A percentile compares a stretch with the other conserved stretches of the same genome.
These are phyloP conservation scores for Lactifluus pinguis DNA, from an alignment of 768 basidiomycete species.

Conservation along the genomic window DNA sequence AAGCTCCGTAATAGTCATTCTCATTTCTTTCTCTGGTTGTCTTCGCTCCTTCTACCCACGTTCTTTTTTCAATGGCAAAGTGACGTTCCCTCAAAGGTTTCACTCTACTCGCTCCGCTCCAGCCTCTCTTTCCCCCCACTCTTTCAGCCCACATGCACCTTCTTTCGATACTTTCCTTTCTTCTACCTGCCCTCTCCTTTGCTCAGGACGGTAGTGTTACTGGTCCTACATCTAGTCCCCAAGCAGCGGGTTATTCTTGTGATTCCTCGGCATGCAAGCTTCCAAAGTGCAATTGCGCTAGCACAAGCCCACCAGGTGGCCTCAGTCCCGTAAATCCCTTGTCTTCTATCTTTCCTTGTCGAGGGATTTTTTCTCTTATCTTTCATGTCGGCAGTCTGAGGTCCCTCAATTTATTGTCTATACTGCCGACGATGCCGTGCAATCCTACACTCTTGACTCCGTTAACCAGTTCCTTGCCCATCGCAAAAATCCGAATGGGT, in stretches of 20 bases:
- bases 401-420: conserved; percentile 63
- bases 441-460: conserved; percentile 65
- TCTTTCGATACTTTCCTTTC: conserved; percentile 7
- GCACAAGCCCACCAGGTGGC: conserved; percentile 64
- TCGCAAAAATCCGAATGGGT: conserved; percentile 70
- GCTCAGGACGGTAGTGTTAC: conserved; percentile 42
- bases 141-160: conserved; percentile 4
- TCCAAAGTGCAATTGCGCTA: conserved; percentile 66
- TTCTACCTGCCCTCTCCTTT: conserved; percentile 21
- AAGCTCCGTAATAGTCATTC: not conserved
- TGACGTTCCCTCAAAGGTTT: not conserved
- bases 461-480: conserved; percentile 69
- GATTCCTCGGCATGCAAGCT: conserved; percentile 55
- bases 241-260: conserved; percentile 62
- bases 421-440: conserved; percentile 70
- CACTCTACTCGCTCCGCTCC: not conserved
- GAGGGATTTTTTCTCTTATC: not conserved
- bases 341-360: too few relatives aligned
- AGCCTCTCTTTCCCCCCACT: not conserved
- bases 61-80: not conserved
- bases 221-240: conserved; percentile 43
- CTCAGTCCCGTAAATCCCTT: conserved; percentile 44
- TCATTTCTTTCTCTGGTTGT: not conserved
- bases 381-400: conserved; percentile 34
- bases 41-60: not conserved